Percentiles rank a stretch among this genome's conserved stretches.
Conservation (phyloP, 2,329 filamentous ascomycete genomes). For the Sphaceloma murrayae region DNA sequence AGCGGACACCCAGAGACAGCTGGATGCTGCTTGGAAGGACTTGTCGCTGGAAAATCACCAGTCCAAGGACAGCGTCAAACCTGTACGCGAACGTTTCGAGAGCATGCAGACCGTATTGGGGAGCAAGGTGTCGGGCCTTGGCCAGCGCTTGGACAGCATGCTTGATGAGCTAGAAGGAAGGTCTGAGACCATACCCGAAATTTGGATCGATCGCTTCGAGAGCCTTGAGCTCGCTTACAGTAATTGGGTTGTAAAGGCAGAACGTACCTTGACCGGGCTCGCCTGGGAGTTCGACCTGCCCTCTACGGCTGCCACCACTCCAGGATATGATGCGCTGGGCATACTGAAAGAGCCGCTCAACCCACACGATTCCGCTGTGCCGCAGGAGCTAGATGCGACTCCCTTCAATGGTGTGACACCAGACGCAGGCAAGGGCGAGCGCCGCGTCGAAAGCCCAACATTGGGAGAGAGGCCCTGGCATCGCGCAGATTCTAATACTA, state of each 20-base stretch:
- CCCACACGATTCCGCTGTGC: background rate
- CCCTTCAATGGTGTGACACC: background rate
- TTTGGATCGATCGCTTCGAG: slow-evolving; percentile 84
- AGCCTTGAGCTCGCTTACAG: slow-evolving; percentile 65
- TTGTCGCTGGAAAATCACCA: slow-evolving; percentile 34
- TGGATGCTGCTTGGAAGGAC: slow-evolving; percentile 57
- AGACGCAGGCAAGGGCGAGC: slow-evolving; percentile 7
- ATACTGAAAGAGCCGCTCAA: slow-evolving; percentile 3
- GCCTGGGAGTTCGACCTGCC: slow-evolving; percentile 15
- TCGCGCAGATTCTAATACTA: slow-evolving; percentile 9
- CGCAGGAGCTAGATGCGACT: slow-evolving; percentile 5
- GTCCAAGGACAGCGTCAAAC: slow-evolving; percentile 30
- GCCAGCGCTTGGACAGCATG: slow-evolving; percentile 69
- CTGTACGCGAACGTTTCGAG: slow-evolving; percentile 29
- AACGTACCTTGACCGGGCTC: slow-evolving; percentile 39
- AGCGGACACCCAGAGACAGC: slow-evolving; percentile 51
- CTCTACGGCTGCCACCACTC: slow-evolving; percentile 4
- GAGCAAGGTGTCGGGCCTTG: slow-evolving; percentile 59
- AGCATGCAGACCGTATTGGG: slow-evolving; percentile 57
- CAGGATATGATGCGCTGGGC: slow-evolving; percentile 11
- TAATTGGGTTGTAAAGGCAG: slow-evolving; percentile 70
- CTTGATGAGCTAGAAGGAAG: slow-evolving; percentile 77
- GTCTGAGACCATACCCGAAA: slow-evolving; percentile 72
- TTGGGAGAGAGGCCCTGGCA: slow-evolving; percentile 8
- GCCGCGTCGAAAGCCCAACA: slow-evolving; percentile 15